phyloP scores from a whole-genome alignment of 768 basidiomycete species.

The Sistotremastrum suecicum region DNA sequence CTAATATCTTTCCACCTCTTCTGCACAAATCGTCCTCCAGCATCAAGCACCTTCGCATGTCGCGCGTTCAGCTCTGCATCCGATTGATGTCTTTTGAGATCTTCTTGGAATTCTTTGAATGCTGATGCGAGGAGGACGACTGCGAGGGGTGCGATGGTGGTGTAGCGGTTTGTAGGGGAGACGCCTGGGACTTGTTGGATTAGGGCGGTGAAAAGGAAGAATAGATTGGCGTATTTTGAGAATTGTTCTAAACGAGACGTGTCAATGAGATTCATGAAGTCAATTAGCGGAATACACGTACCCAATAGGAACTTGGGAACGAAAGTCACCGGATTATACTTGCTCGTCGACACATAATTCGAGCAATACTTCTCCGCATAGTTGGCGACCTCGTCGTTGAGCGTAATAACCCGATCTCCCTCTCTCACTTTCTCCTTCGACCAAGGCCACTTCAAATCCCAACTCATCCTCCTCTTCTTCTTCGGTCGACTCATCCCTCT shows the following conservation, averaged over 20 bases:
- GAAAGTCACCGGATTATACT: conserved; percentile 83
- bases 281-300: conserved; percentile 22
- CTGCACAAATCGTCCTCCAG: conserved; percentile 47
- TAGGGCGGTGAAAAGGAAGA: conserved; percentile 94
- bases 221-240: conserved; percentile 95
- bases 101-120: conserved; percentile 92
- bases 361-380: conserved; percentile 49
- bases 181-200: conserved; percentile 98
- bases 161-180: conserved; percentile 90
- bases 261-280: neutral
- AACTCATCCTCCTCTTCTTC: conserved; percentile 14
- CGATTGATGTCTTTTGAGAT: conserved; percentile 94
- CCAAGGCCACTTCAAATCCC: conserved; percentile 79
- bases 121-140: conserved; percentile 87
- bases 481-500: conserved; percentile 8
- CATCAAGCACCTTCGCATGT: conserved; percentile 55
- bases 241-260: conserved; percentile 63
- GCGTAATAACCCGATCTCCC: conserved; percentile 68
- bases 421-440: conserved; percentile 44
- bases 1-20: conserved; percentile 80
- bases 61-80: conserved; percentile 86
- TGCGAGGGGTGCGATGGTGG: conserved; percentile 83
- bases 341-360: conserved; percentile 88
- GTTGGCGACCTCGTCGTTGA: conserved; percentile 59
- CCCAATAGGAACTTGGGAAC: conserved; percentile 87